These are phyloP conservation scores for Butyriboletus loyo DNA, from an alignment of 768 basidiomycete species.

Conservation along the genomic window DNA sequence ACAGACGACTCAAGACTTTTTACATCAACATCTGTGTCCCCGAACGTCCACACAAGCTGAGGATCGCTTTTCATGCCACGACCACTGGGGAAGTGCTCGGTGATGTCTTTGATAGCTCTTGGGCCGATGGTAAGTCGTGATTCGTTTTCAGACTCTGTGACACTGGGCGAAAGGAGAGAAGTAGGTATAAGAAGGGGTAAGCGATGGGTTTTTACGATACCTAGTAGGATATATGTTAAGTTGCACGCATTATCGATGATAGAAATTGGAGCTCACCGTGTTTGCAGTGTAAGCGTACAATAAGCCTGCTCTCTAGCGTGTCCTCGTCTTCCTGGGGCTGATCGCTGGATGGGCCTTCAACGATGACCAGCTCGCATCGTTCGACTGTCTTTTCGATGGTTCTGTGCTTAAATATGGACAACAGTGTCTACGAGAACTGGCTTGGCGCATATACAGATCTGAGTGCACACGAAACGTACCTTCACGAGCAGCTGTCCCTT, in stretches of 20 bases:
- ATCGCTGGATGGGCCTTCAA: constrained; percentile 45
- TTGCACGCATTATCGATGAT: background rate
- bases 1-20: constrained; percentile 65
- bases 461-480: constrained; percentile 36
- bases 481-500: constrained; percentile 70
- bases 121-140: constrained; percentile 73
- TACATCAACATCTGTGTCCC: constrained; percentile 61
- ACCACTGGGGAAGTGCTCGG: constrained; percentile 74
- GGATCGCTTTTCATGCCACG: constrained; percentile 68
- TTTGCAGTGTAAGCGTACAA: constrained; percentile 77
- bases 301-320: constrained; percentile 65
- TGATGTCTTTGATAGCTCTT: constrained; percentile 67
- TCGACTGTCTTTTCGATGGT: constrained; percentile 77
- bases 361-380: constrained; percentile 68
- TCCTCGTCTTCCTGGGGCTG: constrained; percentile 43
- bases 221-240: constrained; percentile 35
- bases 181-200: constrained; percentile 57
- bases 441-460: background rate
- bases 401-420: constrained; percentile 71
- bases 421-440: constrained; percentile 48
- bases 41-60: constrained; percentile 80
- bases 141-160: constrained; percentile 55
- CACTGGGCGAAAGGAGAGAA: constrained; percentile 61
- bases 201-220: constrained; percentile 80
- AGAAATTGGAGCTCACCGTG: constrained; percentile 50